Evolutionary conservation across 441 rosid genomes (phyloP).

Genomic region (Adansonia gregorii): DNA sequence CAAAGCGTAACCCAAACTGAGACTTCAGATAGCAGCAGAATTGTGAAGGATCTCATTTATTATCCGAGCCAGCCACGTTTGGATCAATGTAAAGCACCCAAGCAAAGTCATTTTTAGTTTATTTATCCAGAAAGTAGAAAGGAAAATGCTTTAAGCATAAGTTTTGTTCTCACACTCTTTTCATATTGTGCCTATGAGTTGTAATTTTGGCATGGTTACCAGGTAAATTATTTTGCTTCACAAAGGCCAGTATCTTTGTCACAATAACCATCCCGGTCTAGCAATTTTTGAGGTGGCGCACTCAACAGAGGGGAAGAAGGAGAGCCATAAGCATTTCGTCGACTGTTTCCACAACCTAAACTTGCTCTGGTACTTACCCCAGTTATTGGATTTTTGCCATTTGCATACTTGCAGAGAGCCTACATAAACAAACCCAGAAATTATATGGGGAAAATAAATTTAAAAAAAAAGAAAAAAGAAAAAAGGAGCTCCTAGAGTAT

Average conservation of each 20-base stretch:
- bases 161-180: neutral
- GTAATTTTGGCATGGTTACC: neutral
- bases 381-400: slow-evolving; percentile 81
- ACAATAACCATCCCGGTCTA: slow-evolving; percentile 87
- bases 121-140: neutral
- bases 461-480: no score
- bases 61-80: neutral
- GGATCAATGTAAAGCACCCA: neutral
- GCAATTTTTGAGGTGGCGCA: slow-evolving; percentile 82
- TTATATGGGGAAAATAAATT: neutral
- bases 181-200: neutral
- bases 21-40: neutral
- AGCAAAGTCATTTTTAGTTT: neutral
- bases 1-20: neutral
- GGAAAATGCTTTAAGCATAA: neutral
- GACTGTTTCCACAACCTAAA: slow-evolving; percentile 83
- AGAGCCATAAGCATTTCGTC: slow-evolving; percentile 76
- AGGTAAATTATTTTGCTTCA: slow-evolving; percentile 49
- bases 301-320: slow-evolving; percentile 90
- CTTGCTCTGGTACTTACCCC: slow-evolving; percentile 84
- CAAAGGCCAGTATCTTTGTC: slow-evolving; percentile 71
- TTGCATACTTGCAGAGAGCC: slow-evolving; percentile 97
- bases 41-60: neutral
- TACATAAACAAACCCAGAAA: slow-evolving; percentile 27
- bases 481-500: neutral